Base-by-base conservation (phyloP, 345 rosid genomes). In the Arabis hirsuta region DNA sequence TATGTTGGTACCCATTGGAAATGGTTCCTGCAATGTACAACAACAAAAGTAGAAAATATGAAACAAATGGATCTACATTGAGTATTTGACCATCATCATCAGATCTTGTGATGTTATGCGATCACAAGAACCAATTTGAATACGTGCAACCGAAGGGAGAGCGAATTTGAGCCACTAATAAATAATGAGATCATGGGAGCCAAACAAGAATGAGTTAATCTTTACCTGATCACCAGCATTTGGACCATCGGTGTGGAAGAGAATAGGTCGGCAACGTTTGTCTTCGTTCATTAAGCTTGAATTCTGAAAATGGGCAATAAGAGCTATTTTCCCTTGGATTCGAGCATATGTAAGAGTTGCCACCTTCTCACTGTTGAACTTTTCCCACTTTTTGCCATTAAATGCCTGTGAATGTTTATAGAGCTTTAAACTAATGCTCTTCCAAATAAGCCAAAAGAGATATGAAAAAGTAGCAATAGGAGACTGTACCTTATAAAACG, bases 241-340 rank as follows among this genome's bases (percentile, higher is more conserved):
- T 55, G 96, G 94, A 65, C 96, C 94, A 69, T 85, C 94, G 1
- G 96, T 88, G 79, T 88, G 91, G 65, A 90, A 90, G 65, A 90
- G 90, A 68, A 90, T 88, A 73, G 96, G 96, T 55, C 93, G 90
- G 78, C 96, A 90, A 31, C 93, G 93, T 74, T 88, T 90, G 83
- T 90, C 96, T 81, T 90, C 96, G 45, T 90, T 90, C 96, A 90
- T 90, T 83, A 90, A 84, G 77, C 96, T 90, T 58, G 96, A 90
- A 66, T 90, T 90, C 90, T 90, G 93, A 73, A 90, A 90, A 81
- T 90, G 96, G n/a, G 91, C 88, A 79, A 90, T 82, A 38, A 90
- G 93, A 79, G 96, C 93, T 68, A 84, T 53, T 82, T 90, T 90
- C 38, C 96, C 96, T 79, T 90, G 96, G 76, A 90, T 90, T 43